Evolutionary conservation across 805 yeast species (phyloP).

Genomic region (Zygotorulaspora sp.): DNA sequence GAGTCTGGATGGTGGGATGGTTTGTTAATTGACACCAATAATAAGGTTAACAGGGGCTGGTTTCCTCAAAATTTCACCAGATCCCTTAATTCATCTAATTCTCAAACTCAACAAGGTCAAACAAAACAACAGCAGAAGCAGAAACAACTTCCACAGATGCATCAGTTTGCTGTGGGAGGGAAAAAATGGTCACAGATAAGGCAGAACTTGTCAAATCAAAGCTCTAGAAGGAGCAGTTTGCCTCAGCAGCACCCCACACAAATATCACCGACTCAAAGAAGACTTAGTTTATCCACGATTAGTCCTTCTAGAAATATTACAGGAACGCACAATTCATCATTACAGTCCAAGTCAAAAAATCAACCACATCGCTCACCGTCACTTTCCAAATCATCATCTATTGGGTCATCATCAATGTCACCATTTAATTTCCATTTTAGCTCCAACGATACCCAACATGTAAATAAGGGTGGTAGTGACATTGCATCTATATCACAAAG

Average conservation of each 20-base stretch:
- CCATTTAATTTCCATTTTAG: conserved; percentile 6
- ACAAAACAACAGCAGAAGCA: background rate
- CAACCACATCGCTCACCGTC: conserved; percentile 9
- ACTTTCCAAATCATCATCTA: conserved; percentile 10
- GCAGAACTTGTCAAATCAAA: conserved; percentile 10
- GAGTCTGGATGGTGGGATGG: conserved; percentile 90
- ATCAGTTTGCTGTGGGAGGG: conserved; percentile 18
- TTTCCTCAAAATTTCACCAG: conserved; percentile 60
- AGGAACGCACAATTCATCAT: background rate
- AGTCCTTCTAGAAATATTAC: conserved; percentile 9
- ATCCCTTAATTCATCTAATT: conserved; percentile 5
- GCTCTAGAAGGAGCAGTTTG: conserved; percentile 14
- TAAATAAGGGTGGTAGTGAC: conserved; percentile 3
- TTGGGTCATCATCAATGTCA: conserved; percentile 11
- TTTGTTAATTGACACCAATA: conserved; percentile 36
- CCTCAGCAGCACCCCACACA: conserved; percentile 12
- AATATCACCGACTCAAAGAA: conserved; percentile 10
- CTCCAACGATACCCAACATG: conserved; percentile 4
- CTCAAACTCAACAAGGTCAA: background rate
- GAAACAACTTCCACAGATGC: conserved; percentile 9
- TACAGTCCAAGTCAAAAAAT: conserved; percentile 3
- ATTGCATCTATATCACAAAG: conserved; percentile 2
- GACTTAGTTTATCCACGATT: conserved; percentile 8
- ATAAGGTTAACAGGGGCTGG: conserved; percentile 67
- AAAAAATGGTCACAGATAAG: conserved; percentile 9